These are phyloP conservation scores for Fonsecaea multimorphosa DNA, from an alignment of 2,329 filamentous ascomycete species.

Conservation along the genomic window DNA sequence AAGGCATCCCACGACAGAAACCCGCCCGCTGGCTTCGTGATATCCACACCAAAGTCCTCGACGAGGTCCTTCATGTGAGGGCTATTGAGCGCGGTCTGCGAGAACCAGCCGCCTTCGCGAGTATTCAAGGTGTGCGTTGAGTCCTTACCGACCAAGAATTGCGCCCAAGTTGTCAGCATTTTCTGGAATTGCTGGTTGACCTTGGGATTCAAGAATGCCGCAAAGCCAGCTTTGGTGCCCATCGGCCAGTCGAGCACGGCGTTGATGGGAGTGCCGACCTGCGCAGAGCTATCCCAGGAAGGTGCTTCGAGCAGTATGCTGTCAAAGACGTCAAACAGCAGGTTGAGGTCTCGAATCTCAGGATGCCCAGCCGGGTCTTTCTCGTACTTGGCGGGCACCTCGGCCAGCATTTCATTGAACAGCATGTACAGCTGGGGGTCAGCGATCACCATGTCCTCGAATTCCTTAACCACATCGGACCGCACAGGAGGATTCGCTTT, in stretches of 20 bases:
- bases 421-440: slow-evolving; percentile 70
- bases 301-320: slow-evolving; percentile 55
- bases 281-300: slow-evolving; percentile 47
- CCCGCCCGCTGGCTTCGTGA: slow-evolving; percentile 51
- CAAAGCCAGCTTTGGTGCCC: slow-evolving; percentile 60
- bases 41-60: slow-evolving; percentile 41
- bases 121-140: slow-evolving; percentile 50
- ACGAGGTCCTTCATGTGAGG: slow-evolving; percentile 51
- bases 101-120: slow-evolving; percentile 44
- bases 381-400: slow-evolving; percentile 68
- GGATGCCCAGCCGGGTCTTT: slow-evolving; percentile 60
- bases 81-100: slow-evolving; percentile 42
- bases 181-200: slow-evolving; percentile 61
- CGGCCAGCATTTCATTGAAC: slow-evolving; percentile 70
- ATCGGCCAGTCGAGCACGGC: slow-evolving; percentile 66
- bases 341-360: slow-evolving; percentile 69
- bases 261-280: slow-evolving; percentile 63
- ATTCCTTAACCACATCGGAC: slow-evolving; percentile 67
- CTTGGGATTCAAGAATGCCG: slow-evolving; percentile 59
- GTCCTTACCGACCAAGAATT: slow-evolving; percentile 54
- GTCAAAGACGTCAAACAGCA: slow-evolving; percentile 71
- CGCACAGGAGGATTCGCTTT: slow-evolving; percentile 59
- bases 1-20: slow-evolving; percentile 74
- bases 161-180: slow-evolving; percentile 58
- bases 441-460: slow-evolving; percentile 69